Base-by-base conservation (phyloP, 768 basidiomycete genomes). In the Phanerochaete carnosa region DNA sequence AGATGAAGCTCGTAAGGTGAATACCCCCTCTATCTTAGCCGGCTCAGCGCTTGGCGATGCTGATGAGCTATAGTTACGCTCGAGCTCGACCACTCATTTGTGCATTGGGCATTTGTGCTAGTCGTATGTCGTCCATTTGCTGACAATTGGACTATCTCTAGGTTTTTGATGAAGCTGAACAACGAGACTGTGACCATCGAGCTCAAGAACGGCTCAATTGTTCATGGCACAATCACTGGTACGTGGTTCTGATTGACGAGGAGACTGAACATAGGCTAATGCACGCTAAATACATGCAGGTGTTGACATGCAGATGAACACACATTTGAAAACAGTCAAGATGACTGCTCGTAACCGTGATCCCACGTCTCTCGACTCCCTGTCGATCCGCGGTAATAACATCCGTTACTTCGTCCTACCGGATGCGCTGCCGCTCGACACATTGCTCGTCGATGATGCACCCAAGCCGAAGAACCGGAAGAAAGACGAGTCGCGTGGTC, bases 271-370 rank as follows among this genome's bases (percentile, higher is more conserved):
- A 39, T 30, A 3, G 25, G 22, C 47, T 22, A 26, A 22, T 55
- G 62, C 33, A 67, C 16, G 59, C 46, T 29, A 52, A 58, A 47
- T 39, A 15, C 46, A 54, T 58, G 33, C 73, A 98, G 96, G 95
- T 60, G 97, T 99, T 54, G 96, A 99, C 76, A 95, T 96, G 83
- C 94, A 96, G 70, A 99, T 99, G 96, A 98, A 98, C 79, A 98
- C 96, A 2, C 91, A 98, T 68, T 82, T 99, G 55, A 99, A 99
- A 80, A 93, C 94, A 51, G 92, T 99, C 65, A 98, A 97, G 77
- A 89, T 98, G 81, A 94, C 94, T n/a, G 82, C 87, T 30, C 87
- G 94, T 57, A 95, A 94, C 73, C 90, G 92, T 62, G 92, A 95
- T 58, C 92, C 95, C 3, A 77, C 87, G 28, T 79, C 91, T 23